Conservation (phyloP, 768 basidiomycete species). For the Leccinum aurantiacum region DNA sequence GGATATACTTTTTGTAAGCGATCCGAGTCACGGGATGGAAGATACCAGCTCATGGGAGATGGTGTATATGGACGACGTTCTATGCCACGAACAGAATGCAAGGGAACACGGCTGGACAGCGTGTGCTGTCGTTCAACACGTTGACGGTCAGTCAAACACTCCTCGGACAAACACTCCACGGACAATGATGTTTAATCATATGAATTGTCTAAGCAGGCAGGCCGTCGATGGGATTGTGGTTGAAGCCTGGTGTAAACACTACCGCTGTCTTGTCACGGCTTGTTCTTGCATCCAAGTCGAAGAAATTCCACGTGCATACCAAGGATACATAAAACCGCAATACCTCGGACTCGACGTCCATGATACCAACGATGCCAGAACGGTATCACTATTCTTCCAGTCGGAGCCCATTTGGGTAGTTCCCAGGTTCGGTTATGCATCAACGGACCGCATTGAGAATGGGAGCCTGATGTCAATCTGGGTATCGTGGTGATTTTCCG, state of each 20-base stretch:
- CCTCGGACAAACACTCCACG: neutral
- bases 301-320: conserved; percentile 60
- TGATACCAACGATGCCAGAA: conserved; percentile 59
- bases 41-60: conserved; percentile 74
- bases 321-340: conserved; percentile 10
- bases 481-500: conserved; percentile 35
- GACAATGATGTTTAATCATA: neutral
- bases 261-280: conserved; percentile 55
- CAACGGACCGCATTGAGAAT: conserved; percentile 64
- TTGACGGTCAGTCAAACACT: conserved; percentile 12
- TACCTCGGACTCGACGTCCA: neutral
- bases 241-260: conserved; percentile 55
- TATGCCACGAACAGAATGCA: conserved; percentile 13
- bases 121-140: conserved; percentile 10
- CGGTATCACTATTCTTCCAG: conserved; percentile 71
- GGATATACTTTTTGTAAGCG: conserved; percentile 83
- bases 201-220: conserved; percentile 52
- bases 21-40: conserved; percentile 71
- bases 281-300: conserved; percentile 42
- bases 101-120: conserved; percentile 14
- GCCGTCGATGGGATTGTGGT: conserved; percentile 84
- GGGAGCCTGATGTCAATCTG: conserved; percentile 63
- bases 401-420: conserved; percentile 80
- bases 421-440: conserved; percentile 73
- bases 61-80: conserved; percentile 62